Evolutionary conservation across 2,329 filamentous ascomycete genomes (phyloP).

Genomic region (Colletotrichum falcatum): DNA sequence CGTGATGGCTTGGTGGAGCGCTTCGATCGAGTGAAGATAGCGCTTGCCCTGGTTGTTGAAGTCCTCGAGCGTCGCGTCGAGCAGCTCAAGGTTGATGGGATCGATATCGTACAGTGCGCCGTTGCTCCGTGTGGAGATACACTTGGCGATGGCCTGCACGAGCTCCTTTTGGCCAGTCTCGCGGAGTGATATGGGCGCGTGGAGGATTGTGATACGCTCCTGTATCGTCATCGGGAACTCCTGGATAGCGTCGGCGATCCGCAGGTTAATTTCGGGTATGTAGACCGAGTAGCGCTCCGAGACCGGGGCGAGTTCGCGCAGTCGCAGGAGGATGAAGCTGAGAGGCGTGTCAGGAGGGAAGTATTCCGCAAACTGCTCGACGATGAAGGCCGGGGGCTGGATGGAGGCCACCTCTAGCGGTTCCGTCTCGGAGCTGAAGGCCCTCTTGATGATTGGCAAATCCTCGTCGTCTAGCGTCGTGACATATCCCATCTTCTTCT

Average conservation of each 20-base stretch:
- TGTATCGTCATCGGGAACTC: conserved; percentile 74
- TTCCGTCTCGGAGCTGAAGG: conserved; percentile 72
- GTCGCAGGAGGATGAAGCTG: conserved; percentile 81
- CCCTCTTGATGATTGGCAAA: conserved; percentile 69
- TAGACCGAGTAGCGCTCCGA: conserved; percentile 76
- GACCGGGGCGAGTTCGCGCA: conserved; percentile 76
- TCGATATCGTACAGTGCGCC: conserved; percentile 79
- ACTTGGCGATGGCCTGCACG: conserved; percentile 73
- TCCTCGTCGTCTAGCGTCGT: conserved; percentile 82
- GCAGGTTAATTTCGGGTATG: conserved; percentile 68
- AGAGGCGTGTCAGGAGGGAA: conserved; percentile 87
- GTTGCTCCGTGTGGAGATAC: conserved; percentile 74
- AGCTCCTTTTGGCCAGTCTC: conserved; percentile 61
- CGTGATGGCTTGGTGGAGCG: conserved; percentile 83
- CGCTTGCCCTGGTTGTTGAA: conserved; percentile 41
- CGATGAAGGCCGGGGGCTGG: conserved; percentile 75
- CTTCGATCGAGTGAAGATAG: conserved; percentile 78
- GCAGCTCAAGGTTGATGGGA: conserved; percentile 76
- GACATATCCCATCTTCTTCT: conserved; percentile 75
- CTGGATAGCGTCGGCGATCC: conserved; percentile 81
- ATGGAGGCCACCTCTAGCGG: conserved; percentile 80
- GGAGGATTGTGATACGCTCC: conserved; percentile 82
- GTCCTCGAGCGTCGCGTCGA: conserved; percentile 70
- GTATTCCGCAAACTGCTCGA: conserved; percentile 83
- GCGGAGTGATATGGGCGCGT: conserved; percentile 73